Percentiles rank a stretch among this genome's conserved stretches.
Conservation (phyloP, 805 yeast species). For the Teunomyces gatunensis region DNA sequence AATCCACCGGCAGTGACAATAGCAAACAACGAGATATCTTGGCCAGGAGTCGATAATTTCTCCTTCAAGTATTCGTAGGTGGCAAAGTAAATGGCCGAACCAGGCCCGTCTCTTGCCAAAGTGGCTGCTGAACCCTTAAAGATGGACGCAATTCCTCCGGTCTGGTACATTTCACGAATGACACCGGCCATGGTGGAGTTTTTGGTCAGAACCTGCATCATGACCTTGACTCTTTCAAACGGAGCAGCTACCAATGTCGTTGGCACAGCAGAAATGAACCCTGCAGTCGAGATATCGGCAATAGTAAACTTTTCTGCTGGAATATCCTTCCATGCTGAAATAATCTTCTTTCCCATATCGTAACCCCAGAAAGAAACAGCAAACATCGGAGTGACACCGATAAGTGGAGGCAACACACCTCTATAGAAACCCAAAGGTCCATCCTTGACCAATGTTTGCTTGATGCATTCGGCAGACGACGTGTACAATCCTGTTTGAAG, state of each 20-base stretch:
- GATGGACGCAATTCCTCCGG: constrained; percentile 81
- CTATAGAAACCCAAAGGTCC: constrained; percentile 83
- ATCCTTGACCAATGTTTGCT: constrained; percentile 64
- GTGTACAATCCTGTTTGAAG: constrained; percentile 78
- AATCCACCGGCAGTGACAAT: constrained; percentile 90
- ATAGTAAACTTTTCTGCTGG: constrained; percentile 49
- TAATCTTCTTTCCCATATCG: constrained; percentile 83
- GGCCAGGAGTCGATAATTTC: constrained; percentile 52
- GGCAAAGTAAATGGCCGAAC: constrained; percentile 93
- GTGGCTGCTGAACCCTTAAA: constrained; percentile 93
- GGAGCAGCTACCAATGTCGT: constrained; percentile 98
- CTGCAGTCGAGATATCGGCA: constrained; percentile 81
- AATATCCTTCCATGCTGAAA: constrained; percentile 43
- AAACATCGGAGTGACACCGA: constrained; percentile 99
- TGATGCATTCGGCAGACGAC: constrained; percentile 65
- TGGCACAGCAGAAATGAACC: constrained; percentile 91
- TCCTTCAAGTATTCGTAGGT: constrained; percentile 83
- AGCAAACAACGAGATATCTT: constrained; percentile 64
- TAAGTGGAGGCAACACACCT: constrained; percentile 90
- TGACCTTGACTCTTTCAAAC: constrained; percentile 91
- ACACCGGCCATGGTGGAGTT: constrained; percentile 54
- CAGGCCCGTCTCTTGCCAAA: constrained; percentile 95
- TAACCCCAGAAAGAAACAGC: constrained; percentile 99
- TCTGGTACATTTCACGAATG: constrained; percentile 62
- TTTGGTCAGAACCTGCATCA: constrained; percentile 75